These are phyloP conservation scores for Dalbergia cultrata DNA, from an alignment of 306 rosid genomes.

Conservation along the genomic window DNA sequence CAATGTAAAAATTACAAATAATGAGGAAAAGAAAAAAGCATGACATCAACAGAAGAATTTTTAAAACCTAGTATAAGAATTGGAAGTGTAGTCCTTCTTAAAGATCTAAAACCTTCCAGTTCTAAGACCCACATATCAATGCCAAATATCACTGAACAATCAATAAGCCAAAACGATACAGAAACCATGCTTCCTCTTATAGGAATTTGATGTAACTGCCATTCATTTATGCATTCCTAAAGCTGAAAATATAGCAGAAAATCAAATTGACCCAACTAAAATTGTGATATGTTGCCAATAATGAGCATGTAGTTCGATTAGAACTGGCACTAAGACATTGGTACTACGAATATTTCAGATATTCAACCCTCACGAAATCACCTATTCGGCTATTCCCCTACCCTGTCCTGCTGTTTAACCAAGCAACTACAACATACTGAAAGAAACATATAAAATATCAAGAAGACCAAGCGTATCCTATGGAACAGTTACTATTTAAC, in stretches of 20 bases:
- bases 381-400: neutral
- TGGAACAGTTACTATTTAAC: neutral
- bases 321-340: neutral
- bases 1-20: neutral
- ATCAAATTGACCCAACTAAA: neutral
- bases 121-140: neutral
- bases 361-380: neutral
- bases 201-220: neutral
- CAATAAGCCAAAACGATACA: neutral
- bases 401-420: neutral
- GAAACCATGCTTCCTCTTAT: neutral
- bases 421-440: neutral
- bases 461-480: no score
- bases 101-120: neutral
- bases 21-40: neutral
- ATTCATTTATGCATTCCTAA: neutral
- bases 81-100: neutral
- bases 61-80: neutral
- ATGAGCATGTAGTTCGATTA: neutral
- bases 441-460: neutral
- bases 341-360: neutral
- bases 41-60: neutral
- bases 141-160: neutral
- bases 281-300: neutral
- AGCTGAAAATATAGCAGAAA: neutral